Conservation (phyloP, 78 protist species). For the Tieghemostelium lacteum region DNA sequence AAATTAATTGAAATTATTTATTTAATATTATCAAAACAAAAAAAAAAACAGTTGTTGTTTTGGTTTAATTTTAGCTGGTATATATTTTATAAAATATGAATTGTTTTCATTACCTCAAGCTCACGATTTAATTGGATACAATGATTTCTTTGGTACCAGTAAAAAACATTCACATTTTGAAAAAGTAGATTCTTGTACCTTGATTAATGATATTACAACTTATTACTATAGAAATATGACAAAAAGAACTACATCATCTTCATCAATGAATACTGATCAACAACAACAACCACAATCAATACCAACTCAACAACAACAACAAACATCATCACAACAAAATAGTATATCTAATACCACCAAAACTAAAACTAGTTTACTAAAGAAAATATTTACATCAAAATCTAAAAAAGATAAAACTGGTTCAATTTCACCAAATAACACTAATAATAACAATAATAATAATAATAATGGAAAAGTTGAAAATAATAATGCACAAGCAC, state of each 20-base stretch:
- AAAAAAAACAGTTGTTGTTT: conserved; percentile 55
- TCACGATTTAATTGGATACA: conserved; percentile 64
- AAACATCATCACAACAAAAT: neutral
- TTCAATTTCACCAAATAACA: neutral
- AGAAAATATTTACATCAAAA: no score
- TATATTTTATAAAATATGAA: conserved; percentile 67
- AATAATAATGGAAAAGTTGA: neutral
- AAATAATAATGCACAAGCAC: neutral
- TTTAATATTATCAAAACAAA: no score
- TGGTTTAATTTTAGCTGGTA: conserved; percentile 58
- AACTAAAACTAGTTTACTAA: no score
- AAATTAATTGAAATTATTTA: neutral
- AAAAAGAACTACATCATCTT: neutral
- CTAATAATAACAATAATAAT: neutral
- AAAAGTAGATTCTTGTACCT: conserved; percentile 55
- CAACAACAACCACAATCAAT: neutral
- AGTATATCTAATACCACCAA: no score
- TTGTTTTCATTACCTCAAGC: conserved; percentile 75
- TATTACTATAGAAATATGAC: conserved; percentile 61
- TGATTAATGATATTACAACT: conserved; percentile 54
- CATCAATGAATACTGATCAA: neutral
- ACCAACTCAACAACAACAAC: neutral
- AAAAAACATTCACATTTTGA: conserved; percentile 48
- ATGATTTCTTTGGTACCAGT: conserved; percentile 37
- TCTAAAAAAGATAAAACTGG: neutral